phyloP scores from a whole-genome alignment of 129 eudicot species.

The Heracleum sosnowskyi region DNA sequence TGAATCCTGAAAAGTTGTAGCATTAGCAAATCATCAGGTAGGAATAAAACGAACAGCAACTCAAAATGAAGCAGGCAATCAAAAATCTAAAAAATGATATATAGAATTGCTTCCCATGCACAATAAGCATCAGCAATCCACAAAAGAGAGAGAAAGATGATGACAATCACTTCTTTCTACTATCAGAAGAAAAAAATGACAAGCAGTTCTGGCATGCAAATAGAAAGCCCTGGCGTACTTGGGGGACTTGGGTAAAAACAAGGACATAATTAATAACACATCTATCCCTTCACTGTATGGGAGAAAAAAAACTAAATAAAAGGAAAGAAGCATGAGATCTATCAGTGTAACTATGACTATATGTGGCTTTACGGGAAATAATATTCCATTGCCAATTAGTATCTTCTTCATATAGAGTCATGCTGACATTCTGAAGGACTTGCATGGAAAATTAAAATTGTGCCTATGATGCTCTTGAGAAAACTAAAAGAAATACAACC shows the following conservation, averaged over 20 bases:
- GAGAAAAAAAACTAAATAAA: not conserved
- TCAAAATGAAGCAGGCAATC: not conserved
- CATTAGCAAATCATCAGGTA: not conserved
- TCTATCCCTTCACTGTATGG: not conserved
- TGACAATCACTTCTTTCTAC: not conserved
- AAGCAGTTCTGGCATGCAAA: not conserved
- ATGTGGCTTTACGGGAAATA: slow-evolving; percentile 26
- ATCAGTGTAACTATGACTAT: slow-evolving; percentile 51
- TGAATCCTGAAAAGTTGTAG: not conserved
- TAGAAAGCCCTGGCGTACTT: not conserved
- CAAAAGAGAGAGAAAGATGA: not conserved
- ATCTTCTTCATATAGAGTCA: slow-evolving; percentile 24
- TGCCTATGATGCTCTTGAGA: not conserved
- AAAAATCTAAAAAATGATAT: not conserved
- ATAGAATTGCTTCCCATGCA: not conserved
- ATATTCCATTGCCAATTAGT: slow-evolving; percentile 27
- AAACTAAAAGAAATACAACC: not conserved
- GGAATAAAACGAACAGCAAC: not conserved
- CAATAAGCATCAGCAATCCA: not conserved
- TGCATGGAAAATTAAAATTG: not conserved
- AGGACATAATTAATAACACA: not conserved
- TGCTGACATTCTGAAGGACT: not conserved
- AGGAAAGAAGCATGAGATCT: slow-evolving; percentile 4
- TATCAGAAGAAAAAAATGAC: not conserved
- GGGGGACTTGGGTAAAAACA: not conserved